Evolutionary conservation across 2,329 filamentous ascomycete genomes (phyloP).

Genomic region (Aspergillus novofumigatus): DNA sequence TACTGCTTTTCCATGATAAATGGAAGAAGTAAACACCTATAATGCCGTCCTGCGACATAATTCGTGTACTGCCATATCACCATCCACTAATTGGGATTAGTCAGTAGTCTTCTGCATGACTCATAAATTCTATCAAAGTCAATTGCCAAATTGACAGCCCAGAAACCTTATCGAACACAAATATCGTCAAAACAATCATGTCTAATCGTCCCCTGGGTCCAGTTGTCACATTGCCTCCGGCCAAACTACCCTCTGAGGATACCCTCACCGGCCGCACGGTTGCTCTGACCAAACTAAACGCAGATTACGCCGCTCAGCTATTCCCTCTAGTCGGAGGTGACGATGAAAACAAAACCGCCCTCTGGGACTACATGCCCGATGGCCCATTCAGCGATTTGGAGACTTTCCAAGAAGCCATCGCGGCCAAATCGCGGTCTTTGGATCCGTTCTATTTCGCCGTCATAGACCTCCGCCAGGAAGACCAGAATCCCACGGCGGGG

Average conservation of each 20-base stretch:
- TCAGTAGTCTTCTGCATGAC: neutral
- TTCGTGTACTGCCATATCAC: neutral
- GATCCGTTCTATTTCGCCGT: constrained; percentile 47
- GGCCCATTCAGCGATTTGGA: constrained; percentile 32
- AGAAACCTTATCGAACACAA: neutral
- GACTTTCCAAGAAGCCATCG: constrained; percentile 27
- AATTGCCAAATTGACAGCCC: neutral
- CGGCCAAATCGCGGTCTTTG: constrained; percentile 17
- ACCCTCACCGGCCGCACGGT: constrained; percentile 24
- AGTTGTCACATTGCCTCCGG: constrained; percentile 1
- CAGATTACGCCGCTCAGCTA: constrained; percentile 27
- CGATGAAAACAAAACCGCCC: constrained; percentile 11
- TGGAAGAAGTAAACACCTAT: too few relatives aligned
- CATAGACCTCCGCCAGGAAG: constrained; percentile 27
- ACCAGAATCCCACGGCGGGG: constrained; percentile 15
- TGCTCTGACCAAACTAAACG: constrained; percentile 22
- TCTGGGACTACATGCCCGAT: constrained; percentile 43
- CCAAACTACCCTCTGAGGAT: constrained; percentile 5
- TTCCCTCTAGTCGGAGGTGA: constrained; percentile 25
- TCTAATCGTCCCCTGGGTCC: neutral
- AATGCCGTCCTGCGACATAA: too few relatives aligned
- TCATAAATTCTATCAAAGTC: neutral
- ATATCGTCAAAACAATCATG: neutral
- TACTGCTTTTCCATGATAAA: too few relatives aligned
- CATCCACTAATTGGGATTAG: neutral